phyloP scores from a whole-genome alignment of 129 eudicot genomes.

The Lactuca sativa region DNA sequence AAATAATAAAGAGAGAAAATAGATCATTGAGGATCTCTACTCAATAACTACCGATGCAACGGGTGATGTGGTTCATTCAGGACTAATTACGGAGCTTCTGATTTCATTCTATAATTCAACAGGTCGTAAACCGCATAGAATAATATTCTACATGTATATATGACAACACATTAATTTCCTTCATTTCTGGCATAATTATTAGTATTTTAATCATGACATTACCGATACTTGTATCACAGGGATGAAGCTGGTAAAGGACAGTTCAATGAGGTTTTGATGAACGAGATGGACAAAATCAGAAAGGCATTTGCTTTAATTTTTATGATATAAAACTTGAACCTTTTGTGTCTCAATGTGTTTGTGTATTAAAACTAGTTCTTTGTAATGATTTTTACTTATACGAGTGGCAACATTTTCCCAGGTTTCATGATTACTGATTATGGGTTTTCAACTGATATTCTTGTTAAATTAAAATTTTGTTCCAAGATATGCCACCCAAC shows the following conservation, averaged over 20 bases:
- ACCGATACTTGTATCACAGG: conserved; percentile 32
- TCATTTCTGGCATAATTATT: background rate
- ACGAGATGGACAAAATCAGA: conserved; percentile 69
- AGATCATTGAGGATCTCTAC: conserved; percentile 54
- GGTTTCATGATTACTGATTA: background rate
- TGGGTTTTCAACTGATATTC: too few species aligned
- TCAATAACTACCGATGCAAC: conserved; percentile 29
- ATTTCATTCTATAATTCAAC: conserved; percentile 37
- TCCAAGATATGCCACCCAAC: too few species aligned
- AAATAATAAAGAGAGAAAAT: too few species aligned
- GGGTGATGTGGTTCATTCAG: conserved; percentile 43
- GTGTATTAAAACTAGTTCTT: background rate
- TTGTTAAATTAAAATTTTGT: too few species aligned
- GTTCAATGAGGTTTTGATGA: conserved; percentile 59
- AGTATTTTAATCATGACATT: too few species aligned
- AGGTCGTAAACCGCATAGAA: conserved; percentile 47
- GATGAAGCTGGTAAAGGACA: conserved; percentile 94
- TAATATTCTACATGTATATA: conserved; percentile 65
- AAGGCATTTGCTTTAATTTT: conserved; percentile 29
- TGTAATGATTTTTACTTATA: too few species aligned
- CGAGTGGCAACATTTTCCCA: too few species aligned
- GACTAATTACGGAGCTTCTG: conserved; percentile 76
- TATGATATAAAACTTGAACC: too few species aligned
- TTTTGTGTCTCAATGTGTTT: too few species aligned
- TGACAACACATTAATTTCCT: background rate